Base-by-base conservation (phyloP, 2,329 filamentous ascomycete species). In the Claviceps citrina region DNA sequence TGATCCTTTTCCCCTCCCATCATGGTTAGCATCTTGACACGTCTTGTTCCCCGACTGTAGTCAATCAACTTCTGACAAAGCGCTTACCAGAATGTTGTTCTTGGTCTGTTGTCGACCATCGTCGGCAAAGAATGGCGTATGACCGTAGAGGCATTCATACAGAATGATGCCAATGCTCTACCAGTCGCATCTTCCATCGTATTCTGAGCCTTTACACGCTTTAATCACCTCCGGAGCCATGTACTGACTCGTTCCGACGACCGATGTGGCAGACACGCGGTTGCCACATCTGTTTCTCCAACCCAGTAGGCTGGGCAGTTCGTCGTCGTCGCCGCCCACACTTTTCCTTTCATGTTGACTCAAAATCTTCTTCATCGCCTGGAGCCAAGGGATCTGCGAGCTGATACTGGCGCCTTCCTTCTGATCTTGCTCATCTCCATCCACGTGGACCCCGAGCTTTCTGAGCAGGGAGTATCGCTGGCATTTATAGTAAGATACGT, bases 221-320 rank as follows among this genome's bases (percentile, higher is more conserved):
- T 36, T 85, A 73, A 22, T 87, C 84, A 96, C 84, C 63, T 96
- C 91, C 2, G 89, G 89, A 1, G 91, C 89, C 91, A 95, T 96
- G 64, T 96, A 96, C 55, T 95, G 89, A 56, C 86, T 94, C 2
- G 91, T 96, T 2, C 89, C 89, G 9, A 96, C 89, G 1, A 94
- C 78, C 34, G 86, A 94, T 49, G 78, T 75, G 1, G 89, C 89
- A 26, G 84, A 71, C 26, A 73, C 73, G 30, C 85, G 76, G 48
- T 78, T 80, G 20, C 81, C 73, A 45, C 68, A 71, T 13, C 69
- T 67, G 52, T 85, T 78, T 33, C 82, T 72, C 80, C 78, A 86
- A 44, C 71, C 69, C 34, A 87, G 60, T 37, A 87, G 64, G 45
- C 47, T 49, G 33, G 51, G 49, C 10, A 63, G 47, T 35, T 58